phyloP scores from a whole-genome alignment of 2,329 filamentous ascomycete species.

The Fusarium sp. region DNA sequence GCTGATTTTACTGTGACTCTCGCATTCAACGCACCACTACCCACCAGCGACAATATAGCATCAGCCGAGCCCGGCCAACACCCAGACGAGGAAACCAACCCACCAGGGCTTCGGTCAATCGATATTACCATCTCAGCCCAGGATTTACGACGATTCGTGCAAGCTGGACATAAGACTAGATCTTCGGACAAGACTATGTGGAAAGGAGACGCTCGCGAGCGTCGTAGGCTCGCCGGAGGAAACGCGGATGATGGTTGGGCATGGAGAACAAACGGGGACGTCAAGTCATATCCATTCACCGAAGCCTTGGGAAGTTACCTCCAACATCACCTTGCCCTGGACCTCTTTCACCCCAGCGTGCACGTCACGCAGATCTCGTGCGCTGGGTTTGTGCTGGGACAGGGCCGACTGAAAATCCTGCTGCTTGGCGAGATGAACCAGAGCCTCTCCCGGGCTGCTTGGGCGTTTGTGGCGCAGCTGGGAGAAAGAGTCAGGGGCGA shows the following conservation, averaged over 20 bases:
- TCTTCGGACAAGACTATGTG: slow-evolving; percentile 38
- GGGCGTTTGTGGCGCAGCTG: slow-evolving; percentile 57
- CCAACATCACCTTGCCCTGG: slow-evolving; percentile 67
- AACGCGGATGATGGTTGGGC: slow-evolving; percentile 68
- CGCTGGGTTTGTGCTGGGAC: slow-evolving; percentile 69
- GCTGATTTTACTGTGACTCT: slow-evolving; percentile 67
- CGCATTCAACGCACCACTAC: slow-evolving; percentile 63
- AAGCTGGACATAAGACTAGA: slow-evolving; percentile 53
- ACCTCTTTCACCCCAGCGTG: slow-evolving; percentile 71
- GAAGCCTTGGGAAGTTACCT: slow-evolving; percentile 67
- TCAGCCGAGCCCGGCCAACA: slow-evolving; percentile 37
- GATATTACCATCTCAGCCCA: slow-evolving; percentile 67
- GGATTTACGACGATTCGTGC: slow-evolving; percentile 65
- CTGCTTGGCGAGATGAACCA: slow-evolving; percentile 51
- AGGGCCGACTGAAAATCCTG: slow-evolving; percentile 66
- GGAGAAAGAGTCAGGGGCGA: slow-evolving; percentile 54
- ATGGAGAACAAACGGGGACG: slow-evolving; percentile 57
- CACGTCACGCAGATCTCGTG: slow-evolving; percentile 68
- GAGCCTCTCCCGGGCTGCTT: slow-evolving; percentile 54
- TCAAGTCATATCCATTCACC: slow-evolving; percentile 60
- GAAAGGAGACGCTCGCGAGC: slow-evolving; percentile 55
- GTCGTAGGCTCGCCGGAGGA: slow-evolving; percentile 63
- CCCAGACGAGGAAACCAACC: slow-evolving; percentile 19
- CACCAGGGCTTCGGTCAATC: slow-evolving; percentile 59
- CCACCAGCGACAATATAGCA: slow-evolving; percentile 16